Conservation (phyloP, 495 filamentous ascomycete species). For the Penicillium paxilli region DNA sequence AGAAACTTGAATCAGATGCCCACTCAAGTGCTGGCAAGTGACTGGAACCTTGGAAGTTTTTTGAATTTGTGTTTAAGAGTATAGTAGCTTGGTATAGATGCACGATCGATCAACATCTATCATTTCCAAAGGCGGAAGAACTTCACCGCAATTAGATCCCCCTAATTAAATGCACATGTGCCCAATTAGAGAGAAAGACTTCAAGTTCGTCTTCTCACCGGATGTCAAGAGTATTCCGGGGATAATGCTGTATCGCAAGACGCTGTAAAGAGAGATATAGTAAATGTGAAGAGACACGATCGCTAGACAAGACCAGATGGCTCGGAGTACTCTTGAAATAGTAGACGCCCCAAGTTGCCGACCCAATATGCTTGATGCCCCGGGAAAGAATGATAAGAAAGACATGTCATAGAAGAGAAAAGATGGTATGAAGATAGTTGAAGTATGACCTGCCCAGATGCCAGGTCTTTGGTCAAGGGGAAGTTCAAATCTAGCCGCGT, state of each 20-base stretch:
- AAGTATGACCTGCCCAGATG: neutral
- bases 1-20: neutral
- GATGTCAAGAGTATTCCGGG: neutral
- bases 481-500: constrained; percentile 24
- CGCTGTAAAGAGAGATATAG: constrained; percentile 4
- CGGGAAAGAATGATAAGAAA: constrained; percentile 2
- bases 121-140: neutral
- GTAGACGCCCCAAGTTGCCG: constrained; percentile 19
- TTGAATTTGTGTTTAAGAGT: neutral
- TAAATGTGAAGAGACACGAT: constrained; percentile 11
- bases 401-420: constrained; percentile 4
- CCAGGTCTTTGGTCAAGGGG: no score
- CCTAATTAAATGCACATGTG: constrained; percentile 1
- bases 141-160: constrained; percentile 1
- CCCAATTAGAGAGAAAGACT: neutral
- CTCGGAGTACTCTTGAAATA: constrained; percentile 11
- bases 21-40: no score
- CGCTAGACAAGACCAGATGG: constrained; percentile 22
- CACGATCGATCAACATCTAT: constrained; percentile 11
- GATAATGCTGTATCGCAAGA: constrained; percentile 17
- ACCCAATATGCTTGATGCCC: constrained; percentile 10
- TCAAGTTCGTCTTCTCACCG: neutral
- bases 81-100: no score
- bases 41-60: neutral
- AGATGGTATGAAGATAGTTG: neutral